These are phyloP conservation scores for Pseudonitzschia pungens DNA, from an alignment of 108 stramenopile genomes.

Conservation along the genomic window DNA sequence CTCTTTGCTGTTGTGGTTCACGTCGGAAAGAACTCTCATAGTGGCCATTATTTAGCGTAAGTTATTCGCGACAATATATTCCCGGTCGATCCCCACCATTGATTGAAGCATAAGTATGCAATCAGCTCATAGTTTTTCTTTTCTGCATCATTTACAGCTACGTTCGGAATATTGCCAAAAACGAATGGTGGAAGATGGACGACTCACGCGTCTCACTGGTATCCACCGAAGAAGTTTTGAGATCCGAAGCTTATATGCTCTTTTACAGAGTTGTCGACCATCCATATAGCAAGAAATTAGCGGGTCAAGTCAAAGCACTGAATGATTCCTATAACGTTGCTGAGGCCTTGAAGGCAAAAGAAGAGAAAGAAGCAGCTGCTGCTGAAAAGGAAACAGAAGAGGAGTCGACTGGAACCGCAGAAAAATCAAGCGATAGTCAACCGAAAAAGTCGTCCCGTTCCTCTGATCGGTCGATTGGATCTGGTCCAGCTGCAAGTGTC, in stretches of 20 bases:
- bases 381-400: neutral
- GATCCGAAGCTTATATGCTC: constrained; percentile 88
- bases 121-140: too few relatives aligned
- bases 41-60: constrained; percentile 71
- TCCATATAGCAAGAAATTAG: constrained; percentile 61
- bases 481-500: constrained; percentile 16
- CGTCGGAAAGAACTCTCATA: constrained; percentile 83
- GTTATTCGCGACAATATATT: neutral
- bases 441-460: neutral
- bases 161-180: constrained; percentile 71
- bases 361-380: constrained; percentile 19
- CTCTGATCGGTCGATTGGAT: neutral
- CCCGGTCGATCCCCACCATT: too few relatives aligned
- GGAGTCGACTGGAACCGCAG: neutral
- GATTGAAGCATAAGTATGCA: too few relatives aligned
- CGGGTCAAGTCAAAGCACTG: constrained; percentile 26
- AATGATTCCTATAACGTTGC: constrained; percentile 11
- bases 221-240: constrained; percentile 59
- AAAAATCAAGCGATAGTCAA: neutral
- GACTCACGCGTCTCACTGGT: constrained; percentile 69
- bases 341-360: constrained; percentile 1
- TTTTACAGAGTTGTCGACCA: constrained; percentile 87
- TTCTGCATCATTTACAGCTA: constrained; percentile 29
- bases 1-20: constrained; percentile 90
- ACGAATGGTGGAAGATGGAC: constrained; percentile 94